phyloP scores from a whole-genome alignment of 2,329 filamentous ascomycete genomes.

The Orbilia brochopaga region DNA sequence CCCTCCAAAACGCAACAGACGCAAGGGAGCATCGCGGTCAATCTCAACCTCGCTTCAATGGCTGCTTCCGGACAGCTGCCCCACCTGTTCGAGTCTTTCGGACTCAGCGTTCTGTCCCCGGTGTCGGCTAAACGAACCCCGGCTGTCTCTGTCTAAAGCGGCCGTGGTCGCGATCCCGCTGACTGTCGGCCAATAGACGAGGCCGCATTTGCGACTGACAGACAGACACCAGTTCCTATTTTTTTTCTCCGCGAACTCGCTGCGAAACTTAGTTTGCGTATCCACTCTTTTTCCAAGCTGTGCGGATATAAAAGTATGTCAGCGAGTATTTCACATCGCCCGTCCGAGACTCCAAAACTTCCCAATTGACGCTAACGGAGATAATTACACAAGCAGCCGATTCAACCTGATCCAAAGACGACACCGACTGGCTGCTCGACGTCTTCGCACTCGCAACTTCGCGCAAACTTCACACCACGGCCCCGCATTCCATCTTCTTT shows the following conservation, averaged over 20 bases:
- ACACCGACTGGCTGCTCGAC: not conserved
- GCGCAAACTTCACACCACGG: not conserved
- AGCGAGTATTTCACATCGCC: no score
- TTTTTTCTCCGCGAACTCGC: no score
- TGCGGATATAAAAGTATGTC: no score
- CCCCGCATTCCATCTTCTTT: not conserved
- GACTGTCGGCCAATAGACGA: conserved; percentile 29
- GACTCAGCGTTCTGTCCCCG: conserved; percentile 47
- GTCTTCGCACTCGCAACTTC: not conserved
- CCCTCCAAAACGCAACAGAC: conserved; percentile 34
- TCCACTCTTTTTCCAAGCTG: no score
- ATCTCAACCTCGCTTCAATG: conserved; percentile 35
- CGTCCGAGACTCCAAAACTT: no score
- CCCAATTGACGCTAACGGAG: not conserved
- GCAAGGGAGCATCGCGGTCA: conserved; percentile 22
- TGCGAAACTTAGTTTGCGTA: no score
- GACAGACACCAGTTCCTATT: no score
- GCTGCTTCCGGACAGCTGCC: conserved; percentile 28
- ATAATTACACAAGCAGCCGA: no score
- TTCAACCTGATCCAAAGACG: no score
- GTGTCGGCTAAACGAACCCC: conserved; percentile 47
- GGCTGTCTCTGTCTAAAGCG: conserved; percentile 28
- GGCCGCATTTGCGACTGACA: conserved; percentile 42
- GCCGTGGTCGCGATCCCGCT: conserved; percentile 37
- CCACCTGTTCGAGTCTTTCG: conserved; percentile 22